Evolutionary conservation across 768 basidiomycete species (phyloP).

Genomic region (Lyophyllum shimeji): DNA sequence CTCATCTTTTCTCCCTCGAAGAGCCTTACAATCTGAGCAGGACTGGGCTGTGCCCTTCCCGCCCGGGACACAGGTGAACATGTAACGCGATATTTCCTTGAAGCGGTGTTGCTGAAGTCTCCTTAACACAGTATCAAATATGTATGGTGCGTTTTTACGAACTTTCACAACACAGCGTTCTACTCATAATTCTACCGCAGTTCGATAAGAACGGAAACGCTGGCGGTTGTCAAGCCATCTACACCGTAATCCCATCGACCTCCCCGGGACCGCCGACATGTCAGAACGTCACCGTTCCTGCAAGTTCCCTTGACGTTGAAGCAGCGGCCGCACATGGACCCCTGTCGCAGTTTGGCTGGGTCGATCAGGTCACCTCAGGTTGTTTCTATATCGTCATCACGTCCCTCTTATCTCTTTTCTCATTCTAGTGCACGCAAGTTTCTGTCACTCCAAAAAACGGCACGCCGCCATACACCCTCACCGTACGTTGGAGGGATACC

Average conservation of each 20-base stretch:
- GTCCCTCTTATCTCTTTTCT: neutral
- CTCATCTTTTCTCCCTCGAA: neutral
- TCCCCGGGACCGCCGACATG: slow-evolving; percentile 40
- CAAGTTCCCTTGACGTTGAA: slow-evolving; percentile 41
- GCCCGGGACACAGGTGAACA: slow-evolving; percentile 52
- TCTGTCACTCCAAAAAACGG: slow-evolving; percentile 53
- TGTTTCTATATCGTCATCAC: neutral
- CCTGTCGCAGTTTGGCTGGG: slow-evolving; percentile 60
- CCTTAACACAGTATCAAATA: slow-evolving; percentile 51
- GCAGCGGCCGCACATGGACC: slow-evolving; percentile 46
- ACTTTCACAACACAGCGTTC: neutral
- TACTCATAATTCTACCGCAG: slow-evolving; percentile 25
- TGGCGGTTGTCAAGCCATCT: slow-evolving; percentile 60
- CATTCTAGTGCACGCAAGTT: slow-evolving; percentile 60
- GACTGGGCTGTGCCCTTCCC: slow-evolving; percentile 60
- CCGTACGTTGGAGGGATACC: slow-evolving; percentile 31
- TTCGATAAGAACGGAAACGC: slow-evolving; percentile 57
- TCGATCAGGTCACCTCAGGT: slow-evolving; percentile 42
- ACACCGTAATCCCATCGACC: slow-evolving; percentile 51
- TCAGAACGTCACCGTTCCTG: slow-evolving; percentile 47
- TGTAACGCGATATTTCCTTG: neutral
- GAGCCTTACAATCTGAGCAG: slow-evolving; percentile 26
- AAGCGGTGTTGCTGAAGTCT: neutral
- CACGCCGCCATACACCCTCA: slow-evolving; percentile 58
- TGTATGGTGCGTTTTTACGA: slow-evolving; percentile 52